These are phyloP conservation scores for Salix koriyanagi DNA, from an alignment of 345 rosid species.

Conservation along the genomic window DNA sequence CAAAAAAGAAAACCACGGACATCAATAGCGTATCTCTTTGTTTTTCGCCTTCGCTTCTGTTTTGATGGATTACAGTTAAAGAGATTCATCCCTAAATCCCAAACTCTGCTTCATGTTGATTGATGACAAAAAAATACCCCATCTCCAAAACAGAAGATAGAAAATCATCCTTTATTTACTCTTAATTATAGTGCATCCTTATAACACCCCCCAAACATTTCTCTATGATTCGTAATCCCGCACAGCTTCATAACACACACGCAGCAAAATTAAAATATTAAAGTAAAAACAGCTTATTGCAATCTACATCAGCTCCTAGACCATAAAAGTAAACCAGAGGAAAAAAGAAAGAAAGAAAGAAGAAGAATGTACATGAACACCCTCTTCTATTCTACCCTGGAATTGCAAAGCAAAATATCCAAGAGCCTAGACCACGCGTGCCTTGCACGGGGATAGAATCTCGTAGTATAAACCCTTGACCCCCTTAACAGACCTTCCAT, in stretches of 20 bases:
- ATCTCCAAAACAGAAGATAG: background rate
- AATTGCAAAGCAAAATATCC: slow-evolving; percentile 59
- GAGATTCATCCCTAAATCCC: too few relatives aligned
- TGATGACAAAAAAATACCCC: background rate
- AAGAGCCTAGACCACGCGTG: slow-evolving; percentile 62
- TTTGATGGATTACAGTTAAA: background rate
- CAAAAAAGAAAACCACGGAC: background rate
- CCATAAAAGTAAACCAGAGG: background rate
- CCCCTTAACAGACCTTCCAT: slow-evolving; percentile 62
- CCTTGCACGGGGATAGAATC: slow-evolving; percentile 66
- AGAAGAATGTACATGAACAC: background rate
- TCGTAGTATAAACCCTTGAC: slow-evolving; percentile 46
- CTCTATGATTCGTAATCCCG: background rate
- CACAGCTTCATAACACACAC: background rate
- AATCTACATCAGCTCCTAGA: background rate
- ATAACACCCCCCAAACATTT: background rate
- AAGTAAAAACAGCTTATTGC: background rate
- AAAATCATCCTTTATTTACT: background rate
- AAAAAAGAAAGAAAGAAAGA: background rate
- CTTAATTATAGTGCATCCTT: background rate
- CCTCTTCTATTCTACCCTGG: slow-evolving; percentile 24
- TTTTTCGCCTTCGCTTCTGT: background rate
- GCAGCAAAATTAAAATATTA: background rate
- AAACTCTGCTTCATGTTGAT: background rate
- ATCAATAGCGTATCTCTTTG: background rate